These are phyloP conservation scores for Mortierella sp. DNA, from an alignment of 371 early-diverging fungal species.

Conservation along the genomic window DNA sequence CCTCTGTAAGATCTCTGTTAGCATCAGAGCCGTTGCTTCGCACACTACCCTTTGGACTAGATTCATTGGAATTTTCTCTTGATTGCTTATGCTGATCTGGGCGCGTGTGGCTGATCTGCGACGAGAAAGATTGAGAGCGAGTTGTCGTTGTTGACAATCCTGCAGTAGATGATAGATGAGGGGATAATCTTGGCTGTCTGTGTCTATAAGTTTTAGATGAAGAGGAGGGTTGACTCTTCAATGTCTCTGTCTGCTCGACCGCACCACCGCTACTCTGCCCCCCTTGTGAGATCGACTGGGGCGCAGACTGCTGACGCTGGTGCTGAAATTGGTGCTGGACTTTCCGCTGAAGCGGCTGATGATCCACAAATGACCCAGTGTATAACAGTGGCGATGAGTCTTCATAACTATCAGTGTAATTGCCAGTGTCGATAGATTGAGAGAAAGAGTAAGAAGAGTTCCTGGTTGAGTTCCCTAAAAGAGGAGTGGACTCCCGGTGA, in stretches of 20 bases:
- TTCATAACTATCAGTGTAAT: conserved; percentile 36
- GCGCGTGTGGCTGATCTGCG: conserved; percentile 15
- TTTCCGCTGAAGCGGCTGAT: conserved; percentile 44
- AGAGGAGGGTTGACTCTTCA: background rate
- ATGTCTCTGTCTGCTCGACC: background rate
- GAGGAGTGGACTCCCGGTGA: conserved; percentile 14
- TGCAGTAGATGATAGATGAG: conserved; percentile 8
- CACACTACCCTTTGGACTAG: conserved; percentile 29
- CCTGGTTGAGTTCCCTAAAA: conserved; percentile 13
- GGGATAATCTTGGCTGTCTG: conserved; percentile 2
- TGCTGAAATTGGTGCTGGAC: conserved; percentile 28
- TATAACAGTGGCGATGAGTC: conserved; percentile 39
- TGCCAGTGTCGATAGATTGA: conserved; percentile 26
- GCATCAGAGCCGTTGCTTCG: conserved; percentile 25
- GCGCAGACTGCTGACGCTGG: conserved; percentile 12
- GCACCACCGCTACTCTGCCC: background rate
- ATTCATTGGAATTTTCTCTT: conserved; percentile 8
- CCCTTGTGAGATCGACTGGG: background rate
- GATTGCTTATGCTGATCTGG: conserved; percentile 3
- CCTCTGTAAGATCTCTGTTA: conserved; percentile 29
- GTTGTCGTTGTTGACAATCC: conserved; percentile 21
- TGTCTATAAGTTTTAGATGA: background rate
- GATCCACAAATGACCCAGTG: conserved; percentile 45
- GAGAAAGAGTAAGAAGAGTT: conserved; percentile 41
- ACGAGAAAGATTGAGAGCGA: conserved; percentile 35